Base-by-base conservation (phyloP, 306 rosid genomes). In the Benincasa hispida region DNA sequence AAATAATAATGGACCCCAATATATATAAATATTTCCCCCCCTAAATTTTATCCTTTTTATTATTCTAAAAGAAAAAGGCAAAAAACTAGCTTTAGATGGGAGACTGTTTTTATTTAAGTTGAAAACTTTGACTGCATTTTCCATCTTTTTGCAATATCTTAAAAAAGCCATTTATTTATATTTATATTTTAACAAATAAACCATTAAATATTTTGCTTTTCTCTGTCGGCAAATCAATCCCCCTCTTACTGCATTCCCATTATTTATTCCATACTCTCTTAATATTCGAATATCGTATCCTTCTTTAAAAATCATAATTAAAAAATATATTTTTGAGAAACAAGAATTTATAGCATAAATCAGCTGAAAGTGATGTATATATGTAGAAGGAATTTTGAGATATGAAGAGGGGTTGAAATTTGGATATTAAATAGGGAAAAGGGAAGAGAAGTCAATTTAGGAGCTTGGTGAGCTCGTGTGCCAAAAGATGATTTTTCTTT, bases 51-150 rank as follows among this genome's bases (percentile, higher is more conserved):
- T 5, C 57, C 57, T 21, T 57, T 9, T 21, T 21, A 57, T 17
- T 28, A 28, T 15, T 13, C 6, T 27, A 62, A 8, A 32, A 62
- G 2, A 32, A 34, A 19, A 18, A 8, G 42, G 15, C 13, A 62
- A 62, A 60, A 60, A 62, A 32, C 69, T 45, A 62, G 24, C 45
- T 62, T 62, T 62, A 62, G 24, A 30, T 62, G 22, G 22, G 41
- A 60, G 1, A 60, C 41, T 60, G 42, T 60, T 32, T 19, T 5
- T 66, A 27, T n/a, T n/a, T n/a, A 21, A 10, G 73, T 67, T 39
- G 74, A 67, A 67, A 67, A 67, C 32, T 67, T 67, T 67, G 74
- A 67, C 74, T 67, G 74, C 17, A 67, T 50, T 67, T 67, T 39
- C 14, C 53, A 39, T 66, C 30, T 39, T 67, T 67, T 67, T 35